These are phyloP conservation scores for Linnemannia zychae DNA, from an alignment of 192 early-diverging fungal species.

Conservation along the genomic window DNA sequence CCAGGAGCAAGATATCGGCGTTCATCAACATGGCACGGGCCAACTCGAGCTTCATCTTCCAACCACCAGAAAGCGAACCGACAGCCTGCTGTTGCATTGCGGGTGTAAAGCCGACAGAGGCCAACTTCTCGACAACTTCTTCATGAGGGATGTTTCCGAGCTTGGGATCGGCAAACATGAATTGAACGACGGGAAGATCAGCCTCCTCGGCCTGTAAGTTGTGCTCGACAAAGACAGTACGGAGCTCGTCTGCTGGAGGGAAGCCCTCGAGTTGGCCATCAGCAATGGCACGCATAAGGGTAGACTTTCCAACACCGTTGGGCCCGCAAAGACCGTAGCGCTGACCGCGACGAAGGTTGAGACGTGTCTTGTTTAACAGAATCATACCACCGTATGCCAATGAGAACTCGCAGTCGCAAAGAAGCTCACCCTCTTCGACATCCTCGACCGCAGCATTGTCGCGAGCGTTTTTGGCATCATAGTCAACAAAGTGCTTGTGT, in stretches of 20 bases:
- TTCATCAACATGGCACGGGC: slow-evolving; percentile 86
- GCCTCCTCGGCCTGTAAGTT: slow-evolving; percentile 76
- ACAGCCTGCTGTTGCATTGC: slow-evolving; percentile 70
- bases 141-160: slow-evolving; percentile 65
- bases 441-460: slow-evolving; percentile 52
- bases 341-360: slow-evolving; percentile 76
- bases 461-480: slow-evolving; percentile 18
- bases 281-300: slow-evolving; percentile 86
- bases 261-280: slow-evolving; percentile 85
- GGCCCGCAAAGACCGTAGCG: slow-evolving; percentile 83
- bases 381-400: slow-evolving; percentile 86
- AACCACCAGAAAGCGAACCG: slow-evolving; percentile 83
- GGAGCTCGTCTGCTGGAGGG: slow-evolving; percentile 66
- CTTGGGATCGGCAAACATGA: slow-evolving; percentile 67
- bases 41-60: slow-evolving; percentile 91
- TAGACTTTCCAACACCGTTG: slow-evolving; percentile 87
- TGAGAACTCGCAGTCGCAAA: slow-evolving; percentile 82
- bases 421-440: slow-evolving; percentile 64
- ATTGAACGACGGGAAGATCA: slow-evolving; percentile 76
- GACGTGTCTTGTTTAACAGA: slow-evolving; percentile 72
- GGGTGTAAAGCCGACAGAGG: slow-evolving; percentile 73
- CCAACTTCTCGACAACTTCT: slow-evolving; percentile 59
- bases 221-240: slow-evolving; percentile 85
- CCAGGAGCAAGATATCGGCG: slow-evolving; percentile 84
- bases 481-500: slow-evolving; percentile 58